phyloP scores from a whole-genome alignment of 164 flowering plant species.

The Annona squamosa region DNA sequence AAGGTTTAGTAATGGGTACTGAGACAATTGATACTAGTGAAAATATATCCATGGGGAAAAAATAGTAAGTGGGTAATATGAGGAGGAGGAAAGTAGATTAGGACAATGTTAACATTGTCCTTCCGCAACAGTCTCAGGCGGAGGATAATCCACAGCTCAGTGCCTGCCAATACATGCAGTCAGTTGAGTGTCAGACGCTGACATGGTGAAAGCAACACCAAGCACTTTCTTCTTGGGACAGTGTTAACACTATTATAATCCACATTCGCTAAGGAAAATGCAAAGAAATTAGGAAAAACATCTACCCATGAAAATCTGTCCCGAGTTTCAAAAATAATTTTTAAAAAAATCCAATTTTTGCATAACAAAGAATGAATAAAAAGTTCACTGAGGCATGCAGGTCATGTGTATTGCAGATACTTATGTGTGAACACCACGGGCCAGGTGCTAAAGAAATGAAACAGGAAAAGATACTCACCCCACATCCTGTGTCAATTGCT shows the following conservation, averaged over 20 bases:
- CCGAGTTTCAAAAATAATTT: not conserved
- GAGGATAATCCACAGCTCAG: too few species aligned
- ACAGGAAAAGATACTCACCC: constrained; percentile 49
- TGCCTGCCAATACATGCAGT: too few species aligned
- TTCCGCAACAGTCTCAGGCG: too few species aligned
- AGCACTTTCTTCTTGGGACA: not conserved
- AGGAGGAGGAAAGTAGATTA: too few species aligned
- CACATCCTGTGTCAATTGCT: constrained; percentile 98
- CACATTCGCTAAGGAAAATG: not conserved
- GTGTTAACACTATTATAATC: not conserved
- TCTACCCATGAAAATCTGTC: not conserved
- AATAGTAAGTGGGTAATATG: too few species aligned
- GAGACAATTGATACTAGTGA: too few species aligned
- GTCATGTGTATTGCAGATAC: not conserved
- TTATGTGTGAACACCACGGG: not conserved
- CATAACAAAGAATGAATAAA: not conserved
- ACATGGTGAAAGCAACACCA: not conserved
- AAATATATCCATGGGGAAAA: too few species aligned
- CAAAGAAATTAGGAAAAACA: not conserved
- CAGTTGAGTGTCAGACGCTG: not conserved
- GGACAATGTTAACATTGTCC: too few species aligned
- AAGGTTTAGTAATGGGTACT: too few species aligned
- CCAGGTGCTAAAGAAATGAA: not conserved
- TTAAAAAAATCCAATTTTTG: not conserved
- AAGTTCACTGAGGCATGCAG: not conserved